phyloP scores from a whole-genome alignment of 1,139 yeast genomes.

The Candida dubliniensis region DNA sequence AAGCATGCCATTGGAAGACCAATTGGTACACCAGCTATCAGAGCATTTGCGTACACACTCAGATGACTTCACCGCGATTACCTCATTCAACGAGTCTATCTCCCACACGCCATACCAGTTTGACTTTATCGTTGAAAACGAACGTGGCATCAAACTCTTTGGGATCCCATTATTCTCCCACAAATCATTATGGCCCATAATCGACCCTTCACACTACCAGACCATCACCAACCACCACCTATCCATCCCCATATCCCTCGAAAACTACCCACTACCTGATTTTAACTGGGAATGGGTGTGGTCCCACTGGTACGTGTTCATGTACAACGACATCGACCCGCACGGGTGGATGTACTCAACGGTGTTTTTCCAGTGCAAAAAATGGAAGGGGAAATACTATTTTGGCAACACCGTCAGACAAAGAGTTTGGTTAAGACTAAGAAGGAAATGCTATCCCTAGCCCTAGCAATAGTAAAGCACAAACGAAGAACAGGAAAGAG shows the following conservation, averaged over 20 bases:
- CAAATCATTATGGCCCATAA: conserved; percentile 53
- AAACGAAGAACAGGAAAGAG: conserved; percentile 3
- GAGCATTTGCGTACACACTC: too few relatives aligned
- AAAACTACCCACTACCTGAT: conserved; percentile 62
- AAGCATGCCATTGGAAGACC: too few relatives aligned
- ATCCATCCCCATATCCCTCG: conserved; percentile 30
- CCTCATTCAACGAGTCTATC: conserved; percentile 7
- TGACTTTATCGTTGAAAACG: conserved; percentile 61
- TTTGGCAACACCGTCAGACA: conserved; percentile 58
- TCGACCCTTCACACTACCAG: conserved; percentile 58
- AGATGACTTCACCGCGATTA: conserved; percentile 5
- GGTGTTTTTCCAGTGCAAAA: conserved; percentile 38
- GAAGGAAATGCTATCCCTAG: conserved; percentile 14
- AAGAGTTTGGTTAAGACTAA: conserved; percentile 56
- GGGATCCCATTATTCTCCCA: conserved; percentile 64
- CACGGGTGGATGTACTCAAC: conserved; percentile 74
- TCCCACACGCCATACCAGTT: conserved; percentile 18
- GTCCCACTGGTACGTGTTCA: conserved; percentile 70
- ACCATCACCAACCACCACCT: conserved; percentile 30
- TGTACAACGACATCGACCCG: conserved; percentile 72
- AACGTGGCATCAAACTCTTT: conserved; percentile 64
- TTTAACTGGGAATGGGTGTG: conserved; percentile 71
- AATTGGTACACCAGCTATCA: background rate
- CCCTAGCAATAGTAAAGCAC: conserved; percentile 14
- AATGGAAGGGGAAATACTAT: conserved; percentile 63